Percentiles rank a stretch among this genome's conserved stretches.
Conservation (phyloP, 768 basidiomycete genomes). For the Hericium coralloides region DNA sequence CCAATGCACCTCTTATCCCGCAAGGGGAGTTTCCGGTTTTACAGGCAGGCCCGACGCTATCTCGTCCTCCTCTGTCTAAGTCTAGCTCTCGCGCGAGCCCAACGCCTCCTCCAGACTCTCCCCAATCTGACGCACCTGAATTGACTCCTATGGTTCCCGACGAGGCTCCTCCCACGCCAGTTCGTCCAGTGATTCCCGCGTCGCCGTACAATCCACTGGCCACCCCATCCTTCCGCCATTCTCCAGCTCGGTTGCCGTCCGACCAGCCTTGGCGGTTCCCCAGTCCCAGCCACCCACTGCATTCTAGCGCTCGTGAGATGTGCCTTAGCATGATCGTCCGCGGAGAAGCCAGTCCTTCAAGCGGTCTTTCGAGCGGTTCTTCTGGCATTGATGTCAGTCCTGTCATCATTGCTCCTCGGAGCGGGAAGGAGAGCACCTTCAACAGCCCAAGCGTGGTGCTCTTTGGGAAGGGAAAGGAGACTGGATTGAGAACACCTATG, state of each 20-base stretch:
- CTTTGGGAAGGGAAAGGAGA: slow-evolving; percentile 7
- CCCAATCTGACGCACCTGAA: slow-evolving; percentile 8
- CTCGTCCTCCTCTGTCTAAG: slow-evolving; percentile 6
- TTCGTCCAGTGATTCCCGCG: slow-evolving; percentile 34
- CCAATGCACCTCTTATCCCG: slow-evolving; percentile 9
- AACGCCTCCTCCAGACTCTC: slow-evolving; percentile 14
- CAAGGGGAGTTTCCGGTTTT: slow-evolving; percentile 12
- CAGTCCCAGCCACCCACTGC: slow-evolving; percentile 70
- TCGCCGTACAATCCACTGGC: slow-evolving; percentile 71
- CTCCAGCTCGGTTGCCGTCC: slow-evolving; percentile 62
- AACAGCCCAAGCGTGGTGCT: slow-evolving; percentile 20
- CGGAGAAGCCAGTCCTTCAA: slow-evolving; percentile 37
- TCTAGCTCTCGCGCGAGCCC: slow-evolving; percentile 8
- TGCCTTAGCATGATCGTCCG: slow-evolving; percentile 57
- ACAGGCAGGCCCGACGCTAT: slow-evolving; percentile 8
- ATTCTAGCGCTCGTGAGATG: slow-evolving; percentile 53
- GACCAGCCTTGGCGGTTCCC: slow-evolving; percentile 80
- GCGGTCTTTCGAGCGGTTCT: slow-evolving; percentile 12
- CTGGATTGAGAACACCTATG: background rate
- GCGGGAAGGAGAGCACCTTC: slow-evolving; percentile 32
- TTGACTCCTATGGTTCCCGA: background rate
- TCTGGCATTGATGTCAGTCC: slow-evolving; percentile 27
- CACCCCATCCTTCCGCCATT: slow-evolving; percentile 74
- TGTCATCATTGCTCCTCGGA: slow-evolving; percentile 21
- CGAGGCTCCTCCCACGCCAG: slow-evolving; percentile 19